Base-by-base conservation (phyloP, 2,329 filamentous ascomycete genomes). In the Phialophora chinensis region DNA sequence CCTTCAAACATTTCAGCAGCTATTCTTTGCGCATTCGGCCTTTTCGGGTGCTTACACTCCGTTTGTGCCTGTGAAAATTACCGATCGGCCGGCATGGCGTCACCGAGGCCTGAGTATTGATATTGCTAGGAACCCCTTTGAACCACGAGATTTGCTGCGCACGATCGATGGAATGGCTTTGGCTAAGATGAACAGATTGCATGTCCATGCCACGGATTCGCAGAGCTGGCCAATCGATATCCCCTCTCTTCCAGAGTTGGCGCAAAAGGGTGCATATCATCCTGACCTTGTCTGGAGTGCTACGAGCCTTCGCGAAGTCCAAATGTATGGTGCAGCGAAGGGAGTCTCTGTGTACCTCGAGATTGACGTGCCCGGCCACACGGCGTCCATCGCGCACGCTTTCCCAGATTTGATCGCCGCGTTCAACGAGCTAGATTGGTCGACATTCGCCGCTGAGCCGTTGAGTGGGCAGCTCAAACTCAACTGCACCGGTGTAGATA, bases 51-150 rank as follows among this genome's bases (percentile, higher is more conserved):
- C 83, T 1, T 96, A 96, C 80, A 92, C 90, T 1, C 84, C 84
- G 0, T 78, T 87, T 44, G 90, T 89, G 1, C 93, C 93, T 0
- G 84, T 96, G 2, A 76, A 80, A 0, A 91, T 96, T 73, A 77
- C 79, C n/a, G 93, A 96, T 77, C 79, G 82, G 61, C 93, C 93
- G 31, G 86, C 86, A 73, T 96, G 91, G 77, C 78, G 84, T 14
- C 91, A 96, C 77, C 88, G 93, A 53, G 92, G 93, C 12, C 78
- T 96, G 61, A 89, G 95, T 72, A 81, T 96, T 72, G 93, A 96
- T 74, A 87, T 92, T 50, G 85, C 90, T 2, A 85, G 93, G 66
- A 89, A 88, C 74, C 95, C 85, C 79, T 91, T 90, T 77, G 84
- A 86, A 0, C 80, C 91, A 27, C 76, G 82, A 3, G 86, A 91